Conservation (phyloP, 495 filamentous ascomycete genomes). For the Penicillium argentinense region DNA sequence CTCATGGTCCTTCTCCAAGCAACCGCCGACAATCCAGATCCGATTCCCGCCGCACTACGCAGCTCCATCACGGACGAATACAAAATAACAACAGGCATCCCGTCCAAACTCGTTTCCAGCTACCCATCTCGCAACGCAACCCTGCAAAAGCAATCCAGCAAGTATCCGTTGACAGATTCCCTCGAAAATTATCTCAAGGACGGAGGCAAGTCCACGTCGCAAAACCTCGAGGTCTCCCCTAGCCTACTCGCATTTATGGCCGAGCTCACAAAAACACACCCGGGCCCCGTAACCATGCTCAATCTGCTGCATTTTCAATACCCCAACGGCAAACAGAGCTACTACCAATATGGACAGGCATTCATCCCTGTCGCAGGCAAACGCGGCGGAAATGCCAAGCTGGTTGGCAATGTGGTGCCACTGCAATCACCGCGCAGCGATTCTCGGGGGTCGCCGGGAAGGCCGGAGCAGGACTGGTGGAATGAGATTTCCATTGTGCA, state of each 20-base stretch:
- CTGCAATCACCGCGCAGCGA: conserved; percentile 21
- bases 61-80: conserved; percentile 37
- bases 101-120: conserved; percentile 46
- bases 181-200: conserved; percentile 27
- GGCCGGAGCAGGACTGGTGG: conserved; percentile 42
- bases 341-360: conserved; percentile 57
- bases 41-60: conserved; percentile 37
- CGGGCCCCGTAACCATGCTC: conserved; percentile 62
- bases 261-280: conserved; percentile 21
- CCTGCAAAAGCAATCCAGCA: conserved; percentile 40
- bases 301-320: conserved; percentile 63
- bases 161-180: conserved; percentile 40
- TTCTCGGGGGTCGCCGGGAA: conserved; percentile 22
- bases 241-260: conserved; percentile 54
- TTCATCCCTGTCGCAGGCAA: conserved; percentile 55
- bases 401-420: conserved; percentile 59
- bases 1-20: conserved; percentile 53
- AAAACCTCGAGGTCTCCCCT: conserved; percentile 54
- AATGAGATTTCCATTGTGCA: conserved; percentile 65
- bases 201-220: conserved; percentile 36
- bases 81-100: conserved; percentile 54
- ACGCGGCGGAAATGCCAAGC: conserved; percentile 59
- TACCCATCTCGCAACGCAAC: conserved; percentile 47
- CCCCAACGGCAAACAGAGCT: conserved; percentile 49
- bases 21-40: conserved; percentile 6